Evolutionary conservation across 805 yeast species (phyloP).

Genomic region (Yarrowia sp.): DNA sequence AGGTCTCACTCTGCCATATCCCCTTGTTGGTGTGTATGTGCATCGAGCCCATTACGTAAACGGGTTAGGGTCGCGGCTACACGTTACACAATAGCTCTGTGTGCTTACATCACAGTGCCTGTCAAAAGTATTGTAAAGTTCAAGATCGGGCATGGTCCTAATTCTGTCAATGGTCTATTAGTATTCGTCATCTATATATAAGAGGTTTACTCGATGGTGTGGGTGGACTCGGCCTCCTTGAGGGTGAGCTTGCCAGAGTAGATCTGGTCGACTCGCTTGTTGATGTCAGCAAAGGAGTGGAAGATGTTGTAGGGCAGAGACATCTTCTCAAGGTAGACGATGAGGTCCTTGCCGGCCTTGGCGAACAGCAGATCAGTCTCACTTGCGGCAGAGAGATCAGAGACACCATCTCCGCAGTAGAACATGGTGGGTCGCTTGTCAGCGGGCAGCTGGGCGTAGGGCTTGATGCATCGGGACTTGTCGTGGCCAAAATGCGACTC

Average conservation of each 20-base stretch:
- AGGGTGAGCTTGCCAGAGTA: slow-evolving; percentile 44
- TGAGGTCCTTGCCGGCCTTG: slow-evolving; percentile 84
- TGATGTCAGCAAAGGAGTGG: slow-evolving; percentile 70
- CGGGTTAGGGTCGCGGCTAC: too few species aligned
- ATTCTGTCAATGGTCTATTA: not conserved
- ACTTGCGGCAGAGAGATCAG: slow-evolving; percentile 91
- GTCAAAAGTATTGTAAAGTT: not conserved
- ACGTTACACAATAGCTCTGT: too few species aligned
- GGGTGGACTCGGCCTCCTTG: slow-evolving; percentile 27
- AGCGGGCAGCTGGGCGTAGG: slow-evolving; percentile 41
- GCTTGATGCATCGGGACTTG: slow-evolving; percentile 75
- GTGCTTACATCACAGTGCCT: not conserved
- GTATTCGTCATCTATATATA: slow-evolving; percentile 10
- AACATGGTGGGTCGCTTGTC: slow-evolving; percentile 62
- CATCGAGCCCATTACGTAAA: too few species aligned
- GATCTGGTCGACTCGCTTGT: slow-evolving; percentile 56
- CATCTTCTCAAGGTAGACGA: slow-evolving; percentile 77
- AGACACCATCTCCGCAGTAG: slow-evolving; percentile 97
- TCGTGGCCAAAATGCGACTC: slow-evolving; percentile 92
- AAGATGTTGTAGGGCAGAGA: slow-evolving; percentile 83
- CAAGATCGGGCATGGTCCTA: too few species aligned
- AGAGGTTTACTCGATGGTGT: not conserved
- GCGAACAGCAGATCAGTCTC: slow-evolving; percentile 94
- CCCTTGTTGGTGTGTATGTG: too few species aligned
- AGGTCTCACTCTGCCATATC: too few species aligned